These are phyloP conservation scores for Zygosaccharomyces pseudobailii DNA, from an alignment of 1,139 yeast genomes.

Conservation along the genomic window DNA sequence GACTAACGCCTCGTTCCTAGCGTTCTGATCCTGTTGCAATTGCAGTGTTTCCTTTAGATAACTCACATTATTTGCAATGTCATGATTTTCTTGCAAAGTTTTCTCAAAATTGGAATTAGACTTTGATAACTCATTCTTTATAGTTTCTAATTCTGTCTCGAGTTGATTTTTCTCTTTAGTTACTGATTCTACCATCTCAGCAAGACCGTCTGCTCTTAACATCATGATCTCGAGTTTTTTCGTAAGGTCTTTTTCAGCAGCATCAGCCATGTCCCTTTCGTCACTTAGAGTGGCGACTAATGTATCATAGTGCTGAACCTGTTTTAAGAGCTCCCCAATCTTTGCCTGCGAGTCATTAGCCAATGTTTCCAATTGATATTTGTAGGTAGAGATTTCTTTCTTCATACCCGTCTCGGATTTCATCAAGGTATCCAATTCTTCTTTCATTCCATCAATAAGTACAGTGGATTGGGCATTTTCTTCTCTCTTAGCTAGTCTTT, in stretches of 20 bases:
- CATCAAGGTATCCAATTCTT: constrained; percentile 53
- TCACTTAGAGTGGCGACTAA: constrained; percentile 43
- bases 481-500: constrained; percentile 39
- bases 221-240: constrained; percentile 38
- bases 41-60: constrained; percentile 33
- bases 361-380: constrained; percentile 57
- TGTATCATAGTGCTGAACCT: constrained; percentile 47
- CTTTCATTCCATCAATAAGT: constrained; percentile 55
- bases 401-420: constrained; percentile 61
- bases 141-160: constrained; percentile 42
- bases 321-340: constrained; percentile 45
- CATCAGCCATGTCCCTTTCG: constrained; percentile 44
- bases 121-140: constrained; percentile 44
- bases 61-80: constrained; percentile 31
- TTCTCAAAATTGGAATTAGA: constrained; percentile 45
- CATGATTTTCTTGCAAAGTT: constrained; percentile 43
- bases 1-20: constrained; percentile 37
- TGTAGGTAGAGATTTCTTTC: constrained; percentile 58
- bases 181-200: constrained; percentile 31
- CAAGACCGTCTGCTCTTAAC: constrained; percentile 42
- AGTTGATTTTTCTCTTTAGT: constrained; percentile 47
- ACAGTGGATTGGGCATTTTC: constrained; percentile 47
- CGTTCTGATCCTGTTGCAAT: constrained; percentile 31
- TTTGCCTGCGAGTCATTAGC: constrained; percentile 50
- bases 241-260: constrained; percentile 41